phyloP scores from a whole-genome alignment of 495 filamentous ascomycete species.

The Xylaria sp. region DNA sequence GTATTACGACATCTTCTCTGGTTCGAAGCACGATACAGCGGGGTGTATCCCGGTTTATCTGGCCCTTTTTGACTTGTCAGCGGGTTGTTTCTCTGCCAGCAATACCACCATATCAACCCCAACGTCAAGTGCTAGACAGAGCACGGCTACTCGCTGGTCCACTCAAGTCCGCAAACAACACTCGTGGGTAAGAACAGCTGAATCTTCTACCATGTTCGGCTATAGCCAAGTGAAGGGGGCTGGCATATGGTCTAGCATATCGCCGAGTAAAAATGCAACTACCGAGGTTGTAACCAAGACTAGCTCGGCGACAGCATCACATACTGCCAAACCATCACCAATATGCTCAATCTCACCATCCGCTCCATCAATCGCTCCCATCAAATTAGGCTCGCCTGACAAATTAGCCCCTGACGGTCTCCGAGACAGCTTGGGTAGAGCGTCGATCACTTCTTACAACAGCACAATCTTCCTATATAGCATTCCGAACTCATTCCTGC shows the following conservation, averaged over 20 bases:
- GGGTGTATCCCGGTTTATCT: conserved; percentile 33
- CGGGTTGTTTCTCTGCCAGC: conserved; percentile 22
- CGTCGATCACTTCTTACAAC: conserved; percentile 25
- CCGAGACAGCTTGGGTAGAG: conserved; percentile 26
- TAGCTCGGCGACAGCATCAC: conserved; percentile 4
- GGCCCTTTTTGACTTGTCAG: conserved; percentile 31
- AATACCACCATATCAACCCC: conserved; percentile 14
- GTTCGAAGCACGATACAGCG: conserved; percentile 27
- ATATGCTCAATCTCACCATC: conserved; percentile 34
- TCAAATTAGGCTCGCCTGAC: conserved; percentile 25
- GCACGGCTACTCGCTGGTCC: neutral
- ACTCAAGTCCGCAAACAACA: conserved; percentile 15
- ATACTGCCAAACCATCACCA: conserved; percentile 17
- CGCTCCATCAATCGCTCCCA: conserved; percentile 38
- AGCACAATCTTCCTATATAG: conserved; percentile 34
- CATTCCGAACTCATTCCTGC: conserved; percentile 33
- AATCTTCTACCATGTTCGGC: conserved; percentile 4
- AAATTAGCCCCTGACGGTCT: conserved; percentile 17
- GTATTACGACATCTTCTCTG: conserved; percentile 36
- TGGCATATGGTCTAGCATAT: conserved; percentile 16
- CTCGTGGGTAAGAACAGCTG: neutral
- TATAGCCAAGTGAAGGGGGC: conserved; percentile 12
- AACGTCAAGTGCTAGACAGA: neutral
- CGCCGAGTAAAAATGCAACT: neutral
- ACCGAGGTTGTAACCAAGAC: neutral